Percentiles rank a stretch among this genome's conserved stretches.
phyloP scores from a whole-genome alignment of 2,329 filamentous ascomycete species.

The Xylariaceae sp. region DNA sequence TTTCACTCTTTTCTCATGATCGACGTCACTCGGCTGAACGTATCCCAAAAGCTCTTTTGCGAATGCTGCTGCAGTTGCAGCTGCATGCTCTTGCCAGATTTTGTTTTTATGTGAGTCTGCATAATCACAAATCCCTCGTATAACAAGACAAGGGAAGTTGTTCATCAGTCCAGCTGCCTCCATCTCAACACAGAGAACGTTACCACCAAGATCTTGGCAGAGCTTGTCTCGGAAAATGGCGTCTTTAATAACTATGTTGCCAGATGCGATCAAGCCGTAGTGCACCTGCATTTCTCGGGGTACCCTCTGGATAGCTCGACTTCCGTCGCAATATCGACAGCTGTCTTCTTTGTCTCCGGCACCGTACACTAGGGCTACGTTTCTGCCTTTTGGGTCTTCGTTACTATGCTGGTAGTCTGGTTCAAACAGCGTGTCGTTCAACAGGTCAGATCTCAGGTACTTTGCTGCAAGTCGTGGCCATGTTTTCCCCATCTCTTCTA shows the following conservation, averaged over 20 bases:
- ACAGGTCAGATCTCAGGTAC: conserved; percentile 22
- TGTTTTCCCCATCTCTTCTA: conserved; percentile 21
- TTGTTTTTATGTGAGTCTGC: conserved; percentile 37
- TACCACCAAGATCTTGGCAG: conserved; percentile 6
- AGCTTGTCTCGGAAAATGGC: conserved; percentile 22
- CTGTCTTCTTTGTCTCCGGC: too few species aligned
- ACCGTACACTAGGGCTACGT: neutral
- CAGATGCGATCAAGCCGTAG: conserved; percentile 35
- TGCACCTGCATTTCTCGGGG: conserved; percentile 28
- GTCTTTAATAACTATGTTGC: conserved; percentile 33
- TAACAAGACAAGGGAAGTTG: conserved; percentile 34
- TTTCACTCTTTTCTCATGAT: neutral
- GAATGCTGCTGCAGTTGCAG: conserved; percentile 1
- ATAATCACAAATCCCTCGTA: conserved; percentile 36
- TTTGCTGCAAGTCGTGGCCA: conserved; percentile 22
- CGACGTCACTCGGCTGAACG: conserved; percentile 7
- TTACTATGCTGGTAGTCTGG: neutral
- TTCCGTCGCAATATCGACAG: conserved; percentile 22
- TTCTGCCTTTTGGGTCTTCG: neutral
- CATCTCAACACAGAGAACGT: too few species aligned
- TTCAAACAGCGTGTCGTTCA: conserved; percentile 28
- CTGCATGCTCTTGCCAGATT: conserved; percentile 24
- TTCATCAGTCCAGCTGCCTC: too few species aligned
- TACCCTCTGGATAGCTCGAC: conserved; percentile 19
- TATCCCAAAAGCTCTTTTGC: neutral